Base-by-base conservation (phyloP, 352 stramenopile species). In the Phytophthora rubi region DNA sequence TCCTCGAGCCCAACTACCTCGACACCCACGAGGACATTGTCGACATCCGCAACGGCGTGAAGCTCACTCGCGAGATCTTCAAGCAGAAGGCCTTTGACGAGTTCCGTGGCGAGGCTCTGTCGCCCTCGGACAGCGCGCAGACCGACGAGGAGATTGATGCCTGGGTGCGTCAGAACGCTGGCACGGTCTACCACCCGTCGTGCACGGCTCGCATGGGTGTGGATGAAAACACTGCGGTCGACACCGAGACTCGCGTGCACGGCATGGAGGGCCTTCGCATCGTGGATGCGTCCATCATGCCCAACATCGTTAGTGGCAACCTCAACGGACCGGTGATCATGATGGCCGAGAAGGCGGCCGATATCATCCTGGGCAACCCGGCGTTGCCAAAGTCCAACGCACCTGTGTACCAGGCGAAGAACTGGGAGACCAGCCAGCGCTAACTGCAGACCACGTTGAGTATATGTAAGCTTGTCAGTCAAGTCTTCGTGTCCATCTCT, bases 221-320 rank as follows among this genome's bases (percentile, higher is more conserved):
- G 42, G 77, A 78, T 49, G 74, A 82, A 30, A 88, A 82, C 73
- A 81, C 83, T 26, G 94, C 97, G 32, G 90, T 98, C 18, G 90
- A 98, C 62, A 62, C 89, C 16, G 45, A 80, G 48, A 90, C 95
- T 12, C 78, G 79, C 12, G 91, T 98, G 9, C 82, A 93, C 53
- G 93, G 91, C 7, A 59, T 98, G 28, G 79, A 97, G 15, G 80
- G 83, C 30, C 75, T 98, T 8, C 86, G 91, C 21, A 75, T 98
- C n/a, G 91, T 94, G 8, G 95, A 98, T 58, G 94, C 94, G 15
- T 97, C 86, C 35, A 91, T 97, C 65, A 98, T 98, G 81, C 94
- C 94, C 30, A 94, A 90, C 73, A 97, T 98, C 55, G 79, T 97
- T 52, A 98, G 91, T 53, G 95, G 95, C 28, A 98, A 98, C 69